These are phyloP conservation scores for Xylariales sp. DNA, from an alignment of 2,329 filamentous ascomycete species.

Conservation along the genomic window DNA sequence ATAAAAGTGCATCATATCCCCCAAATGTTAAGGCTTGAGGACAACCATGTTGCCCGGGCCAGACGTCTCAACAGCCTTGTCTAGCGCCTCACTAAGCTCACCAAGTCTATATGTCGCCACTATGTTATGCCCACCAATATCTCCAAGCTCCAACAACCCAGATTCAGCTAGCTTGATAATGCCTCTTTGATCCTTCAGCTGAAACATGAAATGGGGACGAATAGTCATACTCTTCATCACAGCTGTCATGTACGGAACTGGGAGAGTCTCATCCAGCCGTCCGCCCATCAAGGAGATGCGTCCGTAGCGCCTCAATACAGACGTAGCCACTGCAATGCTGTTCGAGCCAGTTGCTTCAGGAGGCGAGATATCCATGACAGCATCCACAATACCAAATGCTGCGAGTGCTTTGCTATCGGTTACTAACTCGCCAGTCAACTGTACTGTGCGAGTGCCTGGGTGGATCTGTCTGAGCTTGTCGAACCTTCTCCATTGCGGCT, in stretches of 20 bases:
- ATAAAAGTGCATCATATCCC: too few species aligned
- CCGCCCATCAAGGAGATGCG: background rate
- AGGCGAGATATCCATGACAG: background rate
- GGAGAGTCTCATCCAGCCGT: background rate
- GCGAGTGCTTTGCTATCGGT: background rate
- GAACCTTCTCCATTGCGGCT: background rate
- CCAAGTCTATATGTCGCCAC: background rate
- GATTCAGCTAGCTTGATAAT: background rate
- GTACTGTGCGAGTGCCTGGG: background rate
- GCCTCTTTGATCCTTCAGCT: background rate
- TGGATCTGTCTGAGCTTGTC: background rate
- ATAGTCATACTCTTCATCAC: background rate
- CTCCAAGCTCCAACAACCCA: background rate
- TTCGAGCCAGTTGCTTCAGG: background rate
- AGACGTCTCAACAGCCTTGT: background rate
- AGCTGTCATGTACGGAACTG: background rate
- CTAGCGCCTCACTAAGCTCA: background rate
- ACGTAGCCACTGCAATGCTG: background rate
- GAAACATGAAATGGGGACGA: background rate
- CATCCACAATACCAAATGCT: background rate
- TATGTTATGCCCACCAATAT: background rate
- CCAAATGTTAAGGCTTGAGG: too few species aligned
- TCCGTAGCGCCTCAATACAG: background rate
- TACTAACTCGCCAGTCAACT: background rate
- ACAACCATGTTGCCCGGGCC: background rate